A percentile compares a stretch with the other conserved stretches of the same genome.
Evolutionary conservation across 768 basidiomycete genomes (phyloP).

Genomic region (Xerocomellus dryophilus): DNA sequence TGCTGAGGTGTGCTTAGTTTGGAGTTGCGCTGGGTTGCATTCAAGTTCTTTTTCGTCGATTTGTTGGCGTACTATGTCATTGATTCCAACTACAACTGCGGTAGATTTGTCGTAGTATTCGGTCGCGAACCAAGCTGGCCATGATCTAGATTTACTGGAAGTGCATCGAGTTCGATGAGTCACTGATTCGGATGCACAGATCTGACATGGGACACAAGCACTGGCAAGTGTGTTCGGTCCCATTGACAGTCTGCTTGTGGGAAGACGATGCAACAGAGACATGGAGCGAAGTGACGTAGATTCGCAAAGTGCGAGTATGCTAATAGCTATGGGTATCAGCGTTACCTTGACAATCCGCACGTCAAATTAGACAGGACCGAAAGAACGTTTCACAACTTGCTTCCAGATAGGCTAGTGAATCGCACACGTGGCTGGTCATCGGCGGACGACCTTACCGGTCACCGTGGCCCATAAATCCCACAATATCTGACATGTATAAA

Average conservation of each 20-base stretch:
- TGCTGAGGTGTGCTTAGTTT: constrained; percentile 5
- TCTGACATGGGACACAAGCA: no score
- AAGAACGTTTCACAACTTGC: neutral
- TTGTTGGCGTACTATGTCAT: constrained; percentile 10
- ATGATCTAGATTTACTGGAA: neutral
- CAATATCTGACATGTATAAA: neutral
- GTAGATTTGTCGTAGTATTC: neutral
- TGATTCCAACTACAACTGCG: neutral
- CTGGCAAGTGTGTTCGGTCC: no score
- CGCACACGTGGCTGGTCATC: no score
- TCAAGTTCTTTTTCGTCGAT: constrained; percentile 18
- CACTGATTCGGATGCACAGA: no score
- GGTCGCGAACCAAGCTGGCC: neutral
- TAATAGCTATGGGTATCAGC: no score
- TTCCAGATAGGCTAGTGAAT: no score
- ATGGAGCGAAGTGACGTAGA: no score
- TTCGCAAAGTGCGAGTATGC: no score
- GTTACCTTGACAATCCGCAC: neutral
- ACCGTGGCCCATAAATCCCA: neutral
- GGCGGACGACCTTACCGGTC: neutral
- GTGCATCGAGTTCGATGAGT: neutral
- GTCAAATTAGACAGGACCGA: neutral
- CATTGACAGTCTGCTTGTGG: no score
- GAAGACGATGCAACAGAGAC: no score
- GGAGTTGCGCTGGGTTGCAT: neutral